Evolutionary conservation across 805 yeast genomes (phyloP).

Genomic region (Lachancea nothofagi): DNA sequence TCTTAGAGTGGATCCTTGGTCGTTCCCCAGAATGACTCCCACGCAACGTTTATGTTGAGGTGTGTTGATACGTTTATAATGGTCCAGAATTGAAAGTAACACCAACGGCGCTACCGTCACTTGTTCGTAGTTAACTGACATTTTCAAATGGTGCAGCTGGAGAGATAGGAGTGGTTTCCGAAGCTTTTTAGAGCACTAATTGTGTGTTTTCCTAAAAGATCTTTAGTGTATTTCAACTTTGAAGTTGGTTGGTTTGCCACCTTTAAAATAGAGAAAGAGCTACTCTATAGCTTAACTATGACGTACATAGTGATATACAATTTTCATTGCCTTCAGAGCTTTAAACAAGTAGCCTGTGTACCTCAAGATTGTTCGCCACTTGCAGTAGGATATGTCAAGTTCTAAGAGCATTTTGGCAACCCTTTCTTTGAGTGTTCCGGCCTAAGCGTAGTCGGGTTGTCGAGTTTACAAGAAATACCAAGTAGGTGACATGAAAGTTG

Average conservation of each 20-base stretch:
- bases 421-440: too few species aligned
- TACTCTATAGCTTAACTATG: too few species aligned
- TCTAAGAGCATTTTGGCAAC: too few species aligned
- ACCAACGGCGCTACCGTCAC: conserved; percentile 96
- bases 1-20: conserved; percentile 46
- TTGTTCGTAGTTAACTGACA: conserved; percentile 37
- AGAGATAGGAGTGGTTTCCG: background rate
- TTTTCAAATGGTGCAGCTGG: too few species aligned
- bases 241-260: conserved; percentile 2
- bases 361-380: background rate
- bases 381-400: too few species aligned
- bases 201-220: too few species aligned
- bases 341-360: background rate
- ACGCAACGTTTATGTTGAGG: conserved; percentile 76
- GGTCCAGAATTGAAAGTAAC: conserved; percentile 89
- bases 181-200: background rate
- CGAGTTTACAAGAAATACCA: too few species aligned
- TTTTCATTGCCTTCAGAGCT: background rate
- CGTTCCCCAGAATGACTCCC: conserved; percentile 90
- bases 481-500: too few species aligned
- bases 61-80: conserved; percentile 80
- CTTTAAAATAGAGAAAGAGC: background rate
- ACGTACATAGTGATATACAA: too few species aligned
- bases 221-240: too few species aligned
- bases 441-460: too few species aligned